A percentile compares a stretch with the other conserved stretches of the same genome.
Evolutionary conservation across 192 early-diverging fungal species (phyloP).

Genomic region (Umbelopsis isabellina): DNA sequence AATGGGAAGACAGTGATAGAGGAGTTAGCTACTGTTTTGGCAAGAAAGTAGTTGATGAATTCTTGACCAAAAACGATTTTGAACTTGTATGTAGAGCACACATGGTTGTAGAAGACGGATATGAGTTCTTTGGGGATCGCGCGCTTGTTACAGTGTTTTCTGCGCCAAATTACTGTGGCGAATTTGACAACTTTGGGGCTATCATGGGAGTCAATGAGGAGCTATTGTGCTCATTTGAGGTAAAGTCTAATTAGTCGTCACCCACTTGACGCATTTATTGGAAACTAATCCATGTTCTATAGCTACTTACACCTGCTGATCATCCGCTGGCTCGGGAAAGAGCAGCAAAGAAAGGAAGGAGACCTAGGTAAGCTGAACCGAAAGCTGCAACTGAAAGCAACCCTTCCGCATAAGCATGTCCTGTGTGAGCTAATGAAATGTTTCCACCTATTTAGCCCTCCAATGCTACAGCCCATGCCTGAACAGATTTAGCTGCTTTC

Average conservation of each 20-base stretch:
- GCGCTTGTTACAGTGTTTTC: slow-evolving; percentile 94
- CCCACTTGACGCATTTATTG: too few relatives aligned
- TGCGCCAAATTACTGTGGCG: slow-evolving; percentile 87
- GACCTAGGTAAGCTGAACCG: not conserved
- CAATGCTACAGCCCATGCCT: slow-evolving; percentile 17
- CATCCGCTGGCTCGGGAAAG: slow-evolving; percentile 41
- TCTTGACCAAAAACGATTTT: slow-evolving; percentile 83
- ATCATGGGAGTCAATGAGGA: slow-evolving; percentile 77
- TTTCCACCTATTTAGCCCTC: not conserved
- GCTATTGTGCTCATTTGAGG: slow-evolving; percentile 81
- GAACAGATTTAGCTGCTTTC: not conserved
- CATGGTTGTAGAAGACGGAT: slow-evolving; percentile 98
- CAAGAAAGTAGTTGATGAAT: slow-evolving; percentile 79
- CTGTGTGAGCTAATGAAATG: not conserved
- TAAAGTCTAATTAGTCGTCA: not conserved
- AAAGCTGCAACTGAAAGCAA: not conserved
- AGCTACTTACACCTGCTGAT: slow-evolving; percentile 44
- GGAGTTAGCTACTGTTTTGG: slow-evolving; percentile 97
- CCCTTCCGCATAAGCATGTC: not conserved
- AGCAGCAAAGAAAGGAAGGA: slow-evolving; percentile 19
- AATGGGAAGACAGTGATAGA: slow-evolving; percentile 94
- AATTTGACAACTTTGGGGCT: slow-evolving; percentile 43
- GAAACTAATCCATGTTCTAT: not conserved
- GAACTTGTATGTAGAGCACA: slow-evolving; percentile 99
- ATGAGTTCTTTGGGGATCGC: slow-evolving; percentile 97